Base-by-base conservation (phyloP, 345 rosid species). In the Turritis glabra region DNA sequence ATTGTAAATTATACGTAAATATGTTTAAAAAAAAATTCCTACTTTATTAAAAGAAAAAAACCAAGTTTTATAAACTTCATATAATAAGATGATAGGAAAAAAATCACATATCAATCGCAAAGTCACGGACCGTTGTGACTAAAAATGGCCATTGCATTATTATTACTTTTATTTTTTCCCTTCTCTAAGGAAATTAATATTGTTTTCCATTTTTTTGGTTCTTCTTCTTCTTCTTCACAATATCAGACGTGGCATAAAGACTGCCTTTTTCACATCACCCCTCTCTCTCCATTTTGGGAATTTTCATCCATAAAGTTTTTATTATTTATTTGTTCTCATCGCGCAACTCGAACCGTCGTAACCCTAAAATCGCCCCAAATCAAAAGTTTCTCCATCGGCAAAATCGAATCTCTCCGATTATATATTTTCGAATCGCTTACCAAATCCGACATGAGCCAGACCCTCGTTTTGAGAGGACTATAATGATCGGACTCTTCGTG, bases 401-500 rank as follows among this genome's bases (percentile, higher is more conserved):
- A 46, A 46, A 77, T 55, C 80, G 71, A 64, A 47, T 47, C 23
- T 70, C 71, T 44, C 50, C n/a, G 32, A 18, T 35, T 1, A 7
- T 21, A 46, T 27, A 5, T 32, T 13, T 18, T 47, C 44, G 26
- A 52, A 67, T 33, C 69, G 40, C 65, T 35, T 35, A 7, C 48
- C 43, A 26, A 72, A 78, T 78, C 77, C 53, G 79, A 50, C 60
- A 81, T 81, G 84, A 73, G 22, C 70, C 44, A 61, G 35, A 47
- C 61, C n/a, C 3, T 54, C 21, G 71, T 69, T 25, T 33, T 1
- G 8, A 50, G 74, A 74, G 71, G 43, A 55, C 71, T 80, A 87
- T 76, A 73, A 89, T 89, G 89, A 82, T 84, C 81, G 72, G 76
- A 44, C 65, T 66, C 38, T 56, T 75, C 40, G 73, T 75, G 74